Conservation (phyloP, 148 eudicot genomes). For the Chenopodium album region DNA sequence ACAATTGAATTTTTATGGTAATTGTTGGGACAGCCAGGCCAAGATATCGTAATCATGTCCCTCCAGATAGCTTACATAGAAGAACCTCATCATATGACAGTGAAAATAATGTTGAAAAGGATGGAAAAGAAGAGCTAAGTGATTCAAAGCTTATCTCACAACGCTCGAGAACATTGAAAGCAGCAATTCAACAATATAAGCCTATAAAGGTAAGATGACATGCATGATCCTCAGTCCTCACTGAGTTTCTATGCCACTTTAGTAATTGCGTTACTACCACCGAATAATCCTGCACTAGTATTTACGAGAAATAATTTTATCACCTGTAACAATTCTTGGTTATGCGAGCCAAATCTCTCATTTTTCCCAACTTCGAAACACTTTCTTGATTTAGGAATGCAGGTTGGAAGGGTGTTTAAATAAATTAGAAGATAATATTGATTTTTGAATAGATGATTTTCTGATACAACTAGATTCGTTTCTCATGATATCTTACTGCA, state of each 20-base stretch:
- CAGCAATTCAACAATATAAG: constrained; percentile 53
- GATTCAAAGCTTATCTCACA: constrained; percentile 54
- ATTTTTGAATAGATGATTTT: not conserved
- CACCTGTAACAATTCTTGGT: not conserved
- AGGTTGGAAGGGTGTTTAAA: too few relatives aligned
- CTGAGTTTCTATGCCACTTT: not conserved
- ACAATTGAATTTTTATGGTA: constrained; percentile 15
- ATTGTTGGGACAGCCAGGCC: constrained; percentile 81
- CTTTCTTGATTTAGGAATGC: not conserved
- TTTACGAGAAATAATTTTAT: not conserved
- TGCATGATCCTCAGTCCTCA: not conserved
- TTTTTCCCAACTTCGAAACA: not conserved
- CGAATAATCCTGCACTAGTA: not conserved
- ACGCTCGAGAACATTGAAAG: constrained; percentile 69
- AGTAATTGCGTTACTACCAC: not conserved
- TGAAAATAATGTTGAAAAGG: constrained; percentile 27
- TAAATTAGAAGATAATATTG: not conserved
- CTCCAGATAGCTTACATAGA: constrained; percentile 30
- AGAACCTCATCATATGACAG: constrained; percentile 38
- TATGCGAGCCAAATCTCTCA: not conserved
- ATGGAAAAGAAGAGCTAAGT: constrained; percentile 45
- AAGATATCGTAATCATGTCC: constrained; percentile 49
- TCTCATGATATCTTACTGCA: not conserved
- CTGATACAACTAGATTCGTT: not conserved
- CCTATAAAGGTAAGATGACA: constrained; percentile 57